These are phyloP conservation scores for Rhizopus delemar DNA, from an alignment of 371 early-diverging fungal species.

Conservation along the genomic window DNA sequence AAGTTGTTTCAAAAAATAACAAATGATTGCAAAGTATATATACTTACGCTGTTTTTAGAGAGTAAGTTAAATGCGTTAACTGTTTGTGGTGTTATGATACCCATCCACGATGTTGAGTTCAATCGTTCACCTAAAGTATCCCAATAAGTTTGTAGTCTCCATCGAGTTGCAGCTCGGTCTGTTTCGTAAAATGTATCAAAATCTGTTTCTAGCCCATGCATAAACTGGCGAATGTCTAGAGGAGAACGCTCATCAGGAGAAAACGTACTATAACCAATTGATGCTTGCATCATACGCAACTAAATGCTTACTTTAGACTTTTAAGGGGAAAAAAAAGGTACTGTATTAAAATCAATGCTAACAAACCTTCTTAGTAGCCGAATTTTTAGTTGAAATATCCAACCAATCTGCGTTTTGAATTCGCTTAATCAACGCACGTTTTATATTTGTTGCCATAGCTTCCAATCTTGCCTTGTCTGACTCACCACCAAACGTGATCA, in stretches of 20 bases:
- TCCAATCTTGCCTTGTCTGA: slow-evolving; percentile 30
- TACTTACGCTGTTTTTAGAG: slow-evolving; percentile 26
- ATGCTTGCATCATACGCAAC: slow-evolving; percentile 28
- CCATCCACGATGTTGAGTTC: slow-evolving; percentile 49
- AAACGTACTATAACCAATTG: slow-evolving; percentile 50
- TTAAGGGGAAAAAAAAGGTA: neutral
- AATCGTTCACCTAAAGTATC: slow-evolving; percentile 37
- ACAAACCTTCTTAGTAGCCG: slow-evolving; percentile 57
- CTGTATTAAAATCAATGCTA: too few relatives aligned
- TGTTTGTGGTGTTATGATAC: slow-evolving; percentile 44
- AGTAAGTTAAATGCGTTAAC: slow-evolving; percentile 49
- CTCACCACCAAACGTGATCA: slow-evolving; percentile 46
- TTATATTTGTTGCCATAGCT: slow-evolving; percentile 38
- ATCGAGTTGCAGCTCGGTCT: slow-evolving; percentile 30
- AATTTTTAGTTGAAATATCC: slow-evolving; percentile 47
- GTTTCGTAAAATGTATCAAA: slow-evolving; percentile 53
- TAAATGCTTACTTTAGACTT: neutral
- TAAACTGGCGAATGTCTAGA: slow-evolving; percentile 41
- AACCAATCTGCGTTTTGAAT: slow-evolving; percentile 56
- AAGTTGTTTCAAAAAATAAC: slow-evolving; percentile 32
- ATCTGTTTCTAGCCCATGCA: slow-evolving; percentile 32
- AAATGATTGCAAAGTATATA: neutral
- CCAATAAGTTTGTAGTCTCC: slow-evolving; percentile 33
- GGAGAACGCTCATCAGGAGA: slow-evolving; percentile 54
- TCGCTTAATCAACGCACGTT: slow-evolving; percentile 43